Evolutionary conservation across 768 basidiomycete genomes (phyloP), one percentile per base, ranked within the genome.

Genomic region (Leccinum subgranulosum): DNA sequence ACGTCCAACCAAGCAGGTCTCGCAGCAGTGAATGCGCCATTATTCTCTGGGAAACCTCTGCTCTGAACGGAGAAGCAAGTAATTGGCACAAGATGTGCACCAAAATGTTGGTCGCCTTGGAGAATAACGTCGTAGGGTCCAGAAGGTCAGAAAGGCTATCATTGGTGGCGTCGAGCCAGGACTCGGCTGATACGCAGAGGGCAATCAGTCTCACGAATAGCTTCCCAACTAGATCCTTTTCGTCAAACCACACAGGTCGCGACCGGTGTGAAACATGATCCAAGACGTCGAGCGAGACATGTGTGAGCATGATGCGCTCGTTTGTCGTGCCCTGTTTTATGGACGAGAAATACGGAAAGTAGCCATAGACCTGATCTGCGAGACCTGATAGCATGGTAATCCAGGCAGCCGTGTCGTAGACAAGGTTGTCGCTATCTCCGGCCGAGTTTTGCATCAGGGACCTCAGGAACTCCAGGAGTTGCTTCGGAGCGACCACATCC

Each of bases 281-380:
- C 56, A 88, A 74, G 50, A 87, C 74, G 25, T 84, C 79, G 47
- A 88, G 71, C 6, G 82, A 79, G 12, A 78, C 69, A 43, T 84
- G 80, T 4, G 80, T 79, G 60, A 87, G 73, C 54, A 74, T 77
- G 55, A 84, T 74, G 61, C 82, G 84, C 64, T 87, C 85, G 62
- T 82, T 77, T 62, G 83, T 76, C 11, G 78, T 76, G 43, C 73
- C 74, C 82, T 85, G 88, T 2, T 75, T 69, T 25, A 79, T 73
- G 31, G 73, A 68, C 23, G 73, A 74, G n/a, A 82, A 79, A 10
- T 78, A 71, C n/a, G 84, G 84, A 65, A 89, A 84, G 12, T 76
- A 66, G 6, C 74, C 74, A 43, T 84, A 76, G 61, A 83, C 77
- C 57, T 81, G 76, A 47, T 85, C 82, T 2, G 82, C 76, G 23